Conservation (phyloP, 2,329 filamentous ascomycete species). For the Microcyclospora pomicola region DNA sequence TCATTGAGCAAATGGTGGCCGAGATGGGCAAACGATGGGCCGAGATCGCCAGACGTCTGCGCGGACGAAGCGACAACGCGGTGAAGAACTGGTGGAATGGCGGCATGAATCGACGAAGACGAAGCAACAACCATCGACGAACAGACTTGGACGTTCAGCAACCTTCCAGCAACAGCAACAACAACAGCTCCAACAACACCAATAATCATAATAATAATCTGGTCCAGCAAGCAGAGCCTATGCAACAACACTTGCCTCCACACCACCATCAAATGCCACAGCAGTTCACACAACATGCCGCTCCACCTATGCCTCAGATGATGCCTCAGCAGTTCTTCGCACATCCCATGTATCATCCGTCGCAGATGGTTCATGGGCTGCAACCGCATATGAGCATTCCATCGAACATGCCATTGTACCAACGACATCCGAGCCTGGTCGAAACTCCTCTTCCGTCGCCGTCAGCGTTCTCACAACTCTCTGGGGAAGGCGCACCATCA, state of each 20-base stretch:
- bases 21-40: conserved; percentile 83
- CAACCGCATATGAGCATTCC: conserved; percentile 16
- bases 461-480: conserved; percentile 47
- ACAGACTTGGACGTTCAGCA: conserved; percentile 21
- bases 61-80: conserved; percentile 81
- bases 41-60: conserved; percentile 70
- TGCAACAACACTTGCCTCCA: conserved; percentile 11
- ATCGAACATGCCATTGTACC: conserved; percentile 16
- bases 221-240: conserved; percentile 1
- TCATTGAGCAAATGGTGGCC: conserved; percentile 64
- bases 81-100: conserved; percentile 99
- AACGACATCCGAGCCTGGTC: conserved; percentile 18
- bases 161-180: conserved; percentile 13
- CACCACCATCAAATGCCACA: conserved; percentile 15
- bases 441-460: conserved; percentile 52
- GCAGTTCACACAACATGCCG: conserved; percentile 9
- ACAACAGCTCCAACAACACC: conserved; percentile 8
- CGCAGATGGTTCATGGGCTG: conserved; percentile 5
- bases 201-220: conserved; percentile 7
- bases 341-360: conserved; percentile 8
- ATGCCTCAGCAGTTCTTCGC: conserved; percentile 14
- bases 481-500: conserved; percentile 51
- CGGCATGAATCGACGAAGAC: conserved; percentile 63
- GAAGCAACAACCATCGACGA: conserved; percentile 25
- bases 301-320: too few species aligned